Base-by-base conservation (phyloP, 192 early-diverging fungal genomes). In the Backusella psychrophila region DNA sequence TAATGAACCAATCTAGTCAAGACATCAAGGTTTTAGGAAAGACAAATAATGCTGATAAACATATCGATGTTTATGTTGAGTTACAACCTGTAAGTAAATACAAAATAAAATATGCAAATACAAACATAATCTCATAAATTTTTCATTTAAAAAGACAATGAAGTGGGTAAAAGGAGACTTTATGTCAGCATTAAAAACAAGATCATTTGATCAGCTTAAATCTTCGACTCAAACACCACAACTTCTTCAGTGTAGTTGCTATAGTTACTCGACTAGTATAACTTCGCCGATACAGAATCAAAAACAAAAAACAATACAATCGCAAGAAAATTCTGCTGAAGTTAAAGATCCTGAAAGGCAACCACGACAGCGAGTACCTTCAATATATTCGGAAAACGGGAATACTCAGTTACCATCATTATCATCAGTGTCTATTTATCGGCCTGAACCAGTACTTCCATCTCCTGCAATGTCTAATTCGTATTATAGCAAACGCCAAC, bases 51-150 rank as follows among this genome's bases (percentile, higher is more conserved):
- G 29, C 69, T 36, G 41, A 56, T 9, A 23, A 63, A 63, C 26
- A 63, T 63, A 69, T 59, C 19, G 74, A 72, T 29, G 63, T 78
- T 15, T 36, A 75, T 34, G 59, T 82, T 46, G 73, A 78, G 23
- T 49, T 82, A 15, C 74, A 82, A 39, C 77, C 81, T 11, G 81
- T 82, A 78, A 56, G 72, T 53, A 39, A 19, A 75, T 38, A 23
- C 8, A 49, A 49, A 63, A 63, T 63, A 63, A 63, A 56, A 63
- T 8, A 63, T 63, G 26, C 56, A 63, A 23, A 26, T 29, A 9
- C 21, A 63, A 63, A 29, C 14, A 68, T 26, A 66, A 26, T 74
- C 38, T 26, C 71, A 56, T 29, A 12, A 15, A 17, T 15, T 17
- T 33, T 39, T 31, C 11, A 12, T 56, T 71, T 49, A 15, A 44